These are phyloP conservation scores for Chiua virens DNA, from an alignment of 768 basidiomycete species.

Conservation along the genomic window DNA sequence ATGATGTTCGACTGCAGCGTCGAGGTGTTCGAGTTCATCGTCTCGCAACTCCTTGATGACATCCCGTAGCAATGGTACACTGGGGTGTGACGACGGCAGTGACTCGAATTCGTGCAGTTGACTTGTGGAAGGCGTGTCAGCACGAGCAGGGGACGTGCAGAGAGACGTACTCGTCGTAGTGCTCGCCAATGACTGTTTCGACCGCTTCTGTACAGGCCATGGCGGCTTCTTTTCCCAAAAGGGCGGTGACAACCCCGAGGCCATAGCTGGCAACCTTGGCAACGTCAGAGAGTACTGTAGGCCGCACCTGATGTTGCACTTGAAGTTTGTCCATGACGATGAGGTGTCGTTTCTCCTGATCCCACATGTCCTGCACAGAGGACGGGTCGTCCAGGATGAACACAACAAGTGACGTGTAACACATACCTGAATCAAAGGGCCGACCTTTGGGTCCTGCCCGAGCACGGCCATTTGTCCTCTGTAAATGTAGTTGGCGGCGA, in stretches of 20 bases:
- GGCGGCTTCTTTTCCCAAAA: slow-evolving; percentile 89
- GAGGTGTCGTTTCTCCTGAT: slow-evolving; percentile 92
- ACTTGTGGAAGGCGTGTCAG: slow-evolving; percentile 40
- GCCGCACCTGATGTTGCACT: slow-evolving; percentile 78
- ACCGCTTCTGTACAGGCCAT: slow-evolving; percentile 99
- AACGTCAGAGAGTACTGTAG: slow-evolving; percentile 78
- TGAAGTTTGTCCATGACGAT: slow-evolving; percentile 83
- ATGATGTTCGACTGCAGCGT: slow-evolving; percentile 84
- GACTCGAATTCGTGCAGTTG: slow-evolving; percentile 76
- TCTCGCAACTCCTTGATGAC: slow-evolving; percentile 86
- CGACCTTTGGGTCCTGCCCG: slow-evolving; percentile 52
- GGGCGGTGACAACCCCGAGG: slow-evolving; percentile 79
- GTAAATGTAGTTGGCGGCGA: slow-evolving; percentile 97
- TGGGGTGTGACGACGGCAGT: slow-evolving; percentile 68
- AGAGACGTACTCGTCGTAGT: slow-evolving; percentile 88
- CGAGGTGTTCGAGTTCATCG: slow-evolving; percentile 93
- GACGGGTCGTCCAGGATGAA: slow-evolving; percentile 2
- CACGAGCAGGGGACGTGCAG: not conserved
- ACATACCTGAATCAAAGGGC: slow-evolving; percentile 74
- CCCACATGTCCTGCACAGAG: slow-evolving; percentile 87
- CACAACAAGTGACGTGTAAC: not conserved
- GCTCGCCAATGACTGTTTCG: slow-evolving; percentile 96
- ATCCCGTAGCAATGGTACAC: slow-evolving; percentile 68
- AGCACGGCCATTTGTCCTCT: slow-evolving; percentile 80
- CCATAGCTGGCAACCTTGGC: slow-evolving; percentile 89